These are phyloP conservation scores for Lentinus tigrinus DNA, from an alignment of 768 basidiomycete genomes.

Conservation along the genomic window DNA sequence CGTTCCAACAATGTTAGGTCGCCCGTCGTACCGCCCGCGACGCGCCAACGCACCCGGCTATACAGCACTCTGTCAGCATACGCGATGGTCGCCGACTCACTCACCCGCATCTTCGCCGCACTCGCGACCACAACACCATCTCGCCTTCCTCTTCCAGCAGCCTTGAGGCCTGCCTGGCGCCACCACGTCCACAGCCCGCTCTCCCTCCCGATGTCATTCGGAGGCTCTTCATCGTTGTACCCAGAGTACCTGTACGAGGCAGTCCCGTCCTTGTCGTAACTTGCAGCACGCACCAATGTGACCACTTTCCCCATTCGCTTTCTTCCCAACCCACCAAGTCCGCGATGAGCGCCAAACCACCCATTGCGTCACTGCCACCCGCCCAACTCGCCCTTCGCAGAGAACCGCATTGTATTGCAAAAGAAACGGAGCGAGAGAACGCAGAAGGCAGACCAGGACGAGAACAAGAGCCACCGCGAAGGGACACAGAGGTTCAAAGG, in stretches of 20 bases:
- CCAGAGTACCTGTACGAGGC: neutral
- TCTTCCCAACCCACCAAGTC: neutral
- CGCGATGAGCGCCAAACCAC: neutral
- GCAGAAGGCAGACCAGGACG: neutral
- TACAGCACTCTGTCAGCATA: neutral
- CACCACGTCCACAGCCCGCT: neutral
- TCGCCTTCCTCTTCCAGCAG: neutral
- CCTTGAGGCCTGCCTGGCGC: neutral
- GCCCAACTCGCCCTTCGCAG: neutral
- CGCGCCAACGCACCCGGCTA: neutral
- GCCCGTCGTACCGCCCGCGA: neutral
- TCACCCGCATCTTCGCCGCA: neutral
- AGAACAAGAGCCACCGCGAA: neutral
- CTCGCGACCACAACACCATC: neutral
- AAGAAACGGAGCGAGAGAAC: neutral
- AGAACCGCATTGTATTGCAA: neutral
- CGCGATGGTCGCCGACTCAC: neutral
- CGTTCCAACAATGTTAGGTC: neutral
- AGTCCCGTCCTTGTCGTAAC: too few species aligned
- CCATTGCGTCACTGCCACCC: neutral
- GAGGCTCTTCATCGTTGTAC: neutral
- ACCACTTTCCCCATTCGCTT: neutral
- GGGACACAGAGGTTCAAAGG: neutral
- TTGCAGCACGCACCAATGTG: neutral
- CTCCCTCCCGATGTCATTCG: neutral